A percentile compares a stretch with the other conserved stretches of the same genome.
Evolutionary conservation across 164 flowering plant species (phyloP).

Genomic region (Aristolochia fimbriata): DNA sequence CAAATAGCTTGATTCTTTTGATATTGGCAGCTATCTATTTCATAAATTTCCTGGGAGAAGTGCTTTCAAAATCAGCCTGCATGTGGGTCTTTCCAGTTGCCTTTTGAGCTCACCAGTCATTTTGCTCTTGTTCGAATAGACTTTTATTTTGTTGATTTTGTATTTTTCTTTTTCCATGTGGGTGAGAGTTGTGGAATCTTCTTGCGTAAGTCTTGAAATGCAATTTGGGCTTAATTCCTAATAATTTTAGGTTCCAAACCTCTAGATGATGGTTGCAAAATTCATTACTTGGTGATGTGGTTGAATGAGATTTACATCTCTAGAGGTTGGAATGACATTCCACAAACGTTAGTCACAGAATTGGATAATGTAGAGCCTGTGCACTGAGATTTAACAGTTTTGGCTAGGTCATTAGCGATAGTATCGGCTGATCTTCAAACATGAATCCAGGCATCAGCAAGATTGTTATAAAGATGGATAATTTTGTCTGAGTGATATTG

Average conservation of each 20-base stretch:
- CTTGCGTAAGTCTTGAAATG: background rate
- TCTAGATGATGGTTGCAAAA: background rate
- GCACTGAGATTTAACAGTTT: no score
- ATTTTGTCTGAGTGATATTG: no score
- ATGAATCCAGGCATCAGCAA: no score
- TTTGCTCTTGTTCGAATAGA: background rate
- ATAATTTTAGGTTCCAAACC: background rate
- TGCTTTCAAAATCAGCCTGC: constrained; percentile 20
- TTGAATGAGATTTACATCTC: no score
- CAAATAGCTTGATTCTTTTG: background rate
- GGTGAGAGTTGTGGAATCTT: background rate
- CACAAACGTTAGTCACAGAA: no score
- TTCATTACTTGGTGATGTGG: background rate
- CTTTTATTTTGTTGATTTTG: background rate
- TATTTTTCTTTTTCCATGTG: background rate
- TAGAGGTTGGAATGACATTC: no score
- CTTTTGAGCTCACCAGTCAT: constrained; percentile 15
- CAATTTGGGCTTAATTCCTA: background rate
- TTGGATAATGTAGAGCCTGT: no score
- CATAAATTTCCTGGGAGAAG: constrained; percentile 14
- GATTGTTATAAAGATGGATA: no score
- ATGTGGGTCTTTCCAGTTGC: constrained; percentile 13
- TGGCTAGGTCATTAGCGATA: no score
- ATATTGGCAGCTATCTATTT: constrained; percentile 25
- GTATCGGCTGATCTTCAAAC: no score